phyloP scores from a whole-genome alignment of 73 alveolate species.

The Paraurostyla sp. region DNA sequence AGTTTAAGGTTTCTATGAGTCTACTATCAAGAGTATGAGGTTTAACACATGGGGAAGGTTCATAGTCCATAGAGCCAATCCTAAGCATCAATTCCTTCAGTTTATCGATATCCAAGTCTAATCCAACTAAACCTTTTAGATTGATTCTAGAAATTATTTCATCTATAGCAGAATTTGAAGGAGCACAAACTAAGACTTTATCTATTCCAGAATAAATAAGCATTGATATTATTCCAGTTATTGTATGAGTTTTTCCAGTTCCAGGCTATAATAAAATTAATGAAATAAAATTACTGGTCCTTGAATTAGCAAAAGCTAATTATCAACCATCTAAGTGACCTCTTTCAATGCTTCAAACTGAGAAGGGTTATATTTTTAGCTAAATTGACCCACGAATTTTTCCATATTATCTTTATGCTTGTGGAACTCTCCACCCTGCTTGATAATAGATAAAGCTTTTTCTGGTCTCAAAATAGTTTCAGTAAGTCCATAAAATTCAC shows the following conservation, averaged over 20 bases:
- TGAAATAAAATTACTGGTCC: slow-evolving; percentile 68
- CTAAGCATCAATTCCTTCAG: slow-evolving; percentile 38
- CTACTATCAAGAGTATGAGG: slow-evolving; percentile 61
- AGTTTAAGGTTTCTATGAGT: slow-evolving; percentile 9
- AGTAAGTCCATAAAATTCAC: slow-evolving; percentile 54
- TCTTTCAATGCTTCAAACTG: slow-evolving; percentile 49
- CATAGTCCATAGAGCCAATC: slow-evolving; percentile 74
- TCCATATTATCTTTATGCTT: slow-evolving; percentile 11
- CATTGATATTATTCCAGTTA: slow-evolving; percentile 66
- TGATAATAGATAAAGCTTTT: neutral
- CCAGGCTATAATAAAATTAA: slow-evolving; percentile 66
- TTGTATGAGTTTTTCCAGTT: slow-evolving; percentile 81
- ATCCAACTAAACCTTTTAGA: slow-evolving; percentile 52
- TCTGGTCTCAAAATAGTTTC: slow-evolving; percentile 31
- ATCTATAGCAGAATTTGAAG: slow-evolving; percentile 96
- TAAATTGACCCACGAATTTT: slow-evolving; percentile 27
- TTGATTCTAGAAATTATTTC: slow-evolving; percentile 84
- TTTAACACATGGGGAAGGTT: slow-evolving; percentile 65
- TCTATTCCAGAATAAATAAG: slow-evolving; percentile 42
- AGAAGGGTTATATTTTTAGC: slow-evolving; percentile 53
- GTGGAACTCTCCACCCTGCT: neutral
- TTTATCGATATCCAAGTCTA: slow-evolving; percentile 4
- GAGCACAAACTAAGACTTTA: slow-evolving; percentile 94
- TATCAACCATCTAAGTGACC: slow-evolving; percentile 50
- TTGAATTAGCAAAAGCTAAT: slow-evolving; percentile 56